Base-by-base conservation (phyloP, 2,329 filamentous ascomycete species). In the Ophiosphaerella herpotricha region DNA sequence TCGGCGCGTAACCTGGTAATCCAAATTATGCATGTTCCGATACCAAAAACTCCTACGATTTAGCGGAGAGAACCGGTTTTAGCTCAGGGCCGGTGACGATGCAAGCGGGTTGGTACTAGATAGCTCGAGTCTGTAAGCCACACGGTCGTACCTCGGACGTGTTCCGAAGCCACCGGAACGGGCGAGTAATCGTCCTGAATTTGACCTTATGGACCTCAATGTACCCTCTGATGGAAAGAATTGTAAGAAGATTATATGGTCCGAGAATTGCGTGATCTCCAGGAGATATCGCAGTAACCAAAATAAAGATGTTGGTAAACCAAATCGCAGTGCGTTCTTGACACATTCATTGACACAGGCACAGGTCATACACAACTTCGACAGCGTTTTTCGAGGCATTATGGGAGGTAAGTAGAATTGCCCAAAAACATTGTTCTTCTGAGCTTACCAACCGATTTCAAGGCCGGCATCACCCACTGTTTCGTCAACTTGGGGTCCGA, bases 361-460 rank as follows among this genome's bases (percentile, higher is more conserved):
- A 29, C 7, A 29, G 26, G 26, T 7, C 26, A 8, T 88, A 92
- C 69, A 92, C 89, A 8, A 84, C 89, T 11, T 90, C 88, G 0
- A 89, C 86, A 64, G 89, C 89, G 70, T 91, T 93, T 73, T 91
- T 93, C 58, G 89, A 93, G 77, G 87, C 88, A 31, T 75, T 92
- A 41, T 90, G 86, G 85, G 87, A 90, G 47, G 72, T 72, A 11
- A 11, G 26, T 8, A 29, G 7, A 29, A 8, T 11, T 29, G 7
- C 26, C 26, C 11, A 1, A 11, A 29, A 29, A 29, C 11, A 29
- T 11, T 21, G 26, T 8, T 29, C 11, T 29, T 29, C 26, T 11
- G 11, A 29, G 11, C 18, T 29, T 11, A 11, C 26, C 11, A 29
- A 23, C 14, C 16, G 14, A 2, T 3, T 18, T 21, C 36, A 12